These are phyloP conservation scores for Globisporangium mamillatum DNA, from an alignment of 352 stramenopile genomes.

Conservation along the genomic window DNA sequence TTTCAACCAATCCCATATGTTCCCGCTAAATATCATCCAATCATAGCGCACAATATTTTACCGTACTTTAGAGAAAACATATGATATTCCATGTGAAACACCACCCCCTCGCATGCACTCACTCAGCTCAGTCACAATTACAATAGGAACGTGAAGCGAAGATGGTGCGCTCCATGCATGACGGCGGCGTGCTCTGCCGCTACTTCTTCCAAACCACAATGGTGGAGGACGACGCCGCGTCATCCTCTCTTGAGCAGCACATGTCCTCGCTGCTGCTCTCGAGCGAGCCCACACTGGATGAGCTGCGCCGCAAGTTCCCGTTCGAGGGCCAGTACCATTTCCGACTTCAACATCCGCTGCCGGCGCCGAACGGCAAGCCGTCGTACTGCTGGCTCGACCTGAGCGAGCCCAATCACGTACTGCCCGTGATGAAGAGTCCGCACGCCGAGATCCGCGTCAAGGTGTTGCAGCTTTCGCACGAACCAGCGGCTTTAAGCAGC, in stretches of 20 bases:
- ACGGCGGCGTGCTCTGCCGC: slow-evolving; percentile 59
- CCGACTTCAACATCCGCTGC: slow-evolving; percentile 49
- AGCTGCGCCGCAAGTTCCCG: slow-evolving; percentile 70
- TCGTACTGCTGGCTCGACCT: slow-evolving; percentile 82
- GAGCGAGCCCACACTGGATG: slow-evolving; percentile 47
- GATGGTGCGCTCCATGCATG: slow-evolving; percentile 6
- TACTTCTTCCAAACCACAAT: slow-evolving; percentile 85
- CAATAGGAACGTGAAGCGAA: not conserved
- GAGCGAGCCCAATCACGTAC: slow-evolving; percentile 35
- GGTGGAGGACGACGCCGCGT: slow-evolving; percentile 35
- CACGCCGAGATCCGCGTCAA: slow-evolving; percentile 61
- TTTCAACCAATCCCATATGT: not conserved
- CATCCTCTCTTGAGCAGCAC: slow-evolving; percentile 34
- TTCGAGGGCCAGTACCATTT: slow-evolving; percentile 81
- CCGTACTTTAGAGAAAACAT: not conserved
- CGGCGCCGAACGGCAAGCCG: slow-evolving; percentile 17
- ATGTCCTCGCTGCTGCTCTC: slow-evolving; percentile 71
- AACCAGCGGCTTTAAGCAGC: slow-evolving; percentile 13
- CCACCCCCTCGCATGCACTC: slow-evolving; percentile 3
- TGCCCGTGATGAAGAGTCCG: slow-evolving; percentile 33
- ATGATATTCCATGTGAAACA: not conserved
- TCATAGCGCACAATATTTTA: not conserved
- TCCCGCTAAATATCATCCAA: not conserved
- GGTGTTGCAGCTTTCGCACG: slow-evolving; percentile 61
- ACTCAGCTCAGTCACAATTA: not conserved